Evolutionary conservation across 1,139 yeast genomes (phyloP), one percentile per base, ranked within the genome.

Genomic region (Debaryomyces robertsiae): DNA sequence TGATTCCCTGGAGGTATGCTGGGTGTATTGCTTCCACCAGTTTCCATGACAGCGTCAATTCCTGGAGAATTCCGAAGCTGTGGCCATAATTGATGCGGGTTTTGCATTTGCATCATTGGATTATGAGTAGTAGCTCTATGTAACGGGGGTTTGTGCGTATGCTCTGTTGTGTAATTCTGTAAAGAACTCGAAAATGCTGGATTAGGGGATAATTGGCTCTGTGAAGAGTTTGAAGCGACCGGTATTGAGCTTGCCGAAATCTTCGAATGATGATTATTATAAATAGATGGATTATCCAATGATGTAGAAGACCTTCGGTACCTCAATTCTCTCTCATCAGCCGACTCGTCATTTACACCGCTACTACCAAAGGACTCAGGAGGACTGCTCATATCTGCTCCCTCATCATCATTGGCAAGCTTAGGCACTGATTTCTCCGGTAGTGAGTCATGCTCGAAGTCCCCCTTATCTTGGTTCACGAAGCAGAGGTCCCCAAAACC

Each of bases 401-500:
- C 38, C 18, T 29, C 28, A 4, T 32, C 33, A 19, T 24, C 36
- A 15, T 14, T 32, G 11, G 32, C 37, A 25, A 30, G 25, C 13
- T 23, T 15, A 11, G 25, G 25, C 7, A 18, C 15, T n/a, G 18
- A 22, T 18, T 17, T 32, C 13, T 33, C 36, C 6, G 31, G 24
- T 7, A 24, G 31, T 5, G 30, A n/a, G 2, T 25, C 19, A n/a
- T 16, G 14, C 36, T 69, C 77, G 49, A 69, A 76, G 27, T 76
- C 81, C 19, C 57, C 39, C 40, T 67, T 70, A 17, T 72, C 72
- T 55, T 83, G 89, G 33, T 69, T 69, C 4, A 81, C 73, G 49
- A 81, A 77, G 3, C 77, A 54, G 30, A 85, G 54, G 38, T 76
- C 76, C 32, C 77, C 74, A 23, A 63, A 55, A 2, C 67, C 63